These are phyloP conservation scores for Vitis amurensis DNA, from an alignment of 164 flowering plant species.

Conservation along the genomic window DNA sequence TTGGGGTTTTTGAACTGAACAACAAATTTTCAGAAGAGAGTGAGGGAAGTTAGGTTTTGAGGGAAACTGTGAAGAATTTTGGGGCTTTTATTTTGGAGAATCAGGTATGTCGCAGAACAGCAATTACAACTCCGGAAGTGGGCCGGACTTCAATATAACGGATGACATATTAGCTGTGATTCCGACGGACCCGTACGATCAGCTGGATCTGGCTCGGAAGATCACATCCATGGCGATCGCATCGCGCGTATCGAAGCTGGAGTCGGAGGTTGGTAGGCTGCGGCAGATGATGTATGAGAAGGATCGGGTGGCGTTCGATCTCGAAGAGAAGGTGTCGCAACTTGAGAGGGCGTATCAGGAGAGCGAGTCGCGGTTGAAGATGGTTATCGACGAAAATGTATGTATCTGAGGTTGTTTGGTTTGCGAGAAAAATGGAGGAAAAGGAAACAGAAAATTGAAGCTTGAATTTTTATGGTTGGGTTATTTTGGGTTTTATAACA, in stretches of 20 bases:
- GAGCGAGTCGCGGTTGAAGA: conserved; percentile 46
- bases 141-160: conserved; percentile 60
- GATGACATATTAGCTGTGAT: conserved; percentile 81
- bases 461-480: too few species aligned
- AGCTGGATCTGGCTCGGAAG: conserved; percentile 91
- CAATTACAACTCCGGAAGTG: conserved; percentile 20
- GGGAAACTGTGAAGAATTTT: background rate
- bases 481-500: too few species aligned
- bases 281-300: conserved; percentile 60
- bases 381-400: conserved; percentile 73
- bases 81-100: background rate
- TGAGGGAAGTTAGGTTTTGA: conserved; percentile 1
- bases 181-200: conserved; percentile 89
- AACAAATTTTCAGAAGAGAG: conserved; percentile 1
- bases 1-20: too few species aligned
- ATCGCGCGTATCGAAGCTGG: conserved; percentile 87
- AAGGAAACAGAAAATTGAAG: too few species aligned
- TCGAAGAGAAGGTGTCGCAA: conserved; percentile 52
- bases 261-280: conserved; percentile 54
- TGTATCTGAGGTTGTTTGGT: background rate
- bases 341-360: conserved; percentile 44
- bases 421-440: too few species aligned
- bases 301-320: conserved; percentile 55
- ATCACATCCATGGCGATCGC: conserved; percentile 95
- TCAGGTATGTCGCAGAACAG: conserved; percentile 35